Evolutionary conservation across 1,284 basidiomycete species (phyloP), one percentile per base, ranked within the genome.

Genomic region (Quambalaria eucalypti): DNA sequence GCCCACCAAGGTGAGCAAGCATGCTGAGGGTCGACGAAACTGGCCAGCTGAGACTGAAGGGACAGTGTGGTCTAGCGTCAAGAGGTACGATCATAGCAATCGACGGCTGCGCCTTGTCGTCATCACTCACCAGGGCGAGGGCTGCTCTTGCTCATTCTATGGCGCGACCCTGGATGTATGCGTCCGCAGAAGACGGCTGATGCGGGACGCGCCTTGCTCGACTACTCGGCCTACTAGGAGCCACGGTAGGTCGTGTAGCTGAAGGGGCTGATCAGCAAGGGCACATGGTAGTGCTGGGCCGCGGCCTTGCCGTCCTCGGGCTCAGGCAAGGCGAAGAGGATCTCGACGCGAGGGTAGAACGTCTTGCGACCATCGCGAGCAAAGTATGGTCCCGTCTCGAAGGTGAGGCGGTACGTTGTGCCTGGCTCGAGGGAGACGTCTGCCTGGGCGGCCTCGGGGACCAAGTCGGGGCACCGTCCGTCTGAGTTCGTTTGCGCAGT

Each of bases 181-280:
- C n/a, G n/a, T n/a, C n/a, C n/a, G n/a, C n/a, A n/a, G n/a, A n/a
- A n/a, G n/a, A n/a, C n/a, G n/a, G n/a, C n/a, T n/a, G n/a, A n/a
- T n/a, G 31, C 31, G 31, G 31, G 9, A 9, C 31, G 31, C 9
- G 31, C 31, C 9, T 36, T 36, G 31, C 31, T n/a, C 31, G 9
- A 36, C 31, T n/a, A 36, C 31, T 36, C 31, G n/a, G 31, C 31
- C 10, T n/a, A 5, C 54, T 59, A 71, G 28, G 68, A 71, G 19
- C 90, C 90, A 60, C 89, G 81, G 75, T 93, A 93, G 5, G 91
- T 93, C 16, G 90, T 91, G 76, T 86, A 96, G 1, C 87, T 87
- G 78, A 86, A 91, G 5, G 90, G 90, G 73, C 87, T 91, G 68
- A 96, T 85, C 28, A 96, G 78, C 14, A 96, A 80, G 0, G 91